Conservation (phyloP, 192 early-diverging fungal genomes). For the Umbelopsis sp. region DNA sequence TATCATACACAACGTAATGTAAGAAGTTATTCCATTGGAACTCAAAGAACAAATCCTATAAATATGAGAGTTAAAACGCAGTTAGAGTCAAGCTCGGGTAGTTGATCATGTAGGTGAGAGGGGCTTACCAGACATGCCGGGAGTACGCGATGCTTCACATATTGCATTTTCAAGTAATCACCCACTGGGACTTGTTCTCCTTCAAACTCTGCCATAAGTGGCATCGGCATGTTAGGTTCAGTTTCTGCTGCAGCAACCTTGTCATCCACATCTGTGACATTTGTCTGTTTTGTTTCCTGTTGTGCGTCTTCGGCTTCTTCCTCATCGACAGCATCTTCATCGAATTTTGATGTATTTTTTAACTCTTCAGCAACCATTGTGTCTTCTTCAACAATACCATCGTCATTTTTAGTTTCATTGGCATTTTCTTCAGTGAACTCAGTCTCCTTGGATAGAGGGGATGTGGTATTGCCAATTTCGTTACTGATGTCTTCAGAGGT, state of each 20-base stretch:
- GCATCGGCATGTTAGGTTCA: constrained; percentile 9
- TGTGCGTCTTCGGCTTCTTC: background rate
- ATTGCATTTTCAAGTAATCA: constrained; percentile 72
- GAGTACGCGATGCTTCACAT: constrained; percentile 67
- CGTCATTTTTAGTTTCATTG: background rate
- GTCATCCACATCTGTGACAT: background rate
- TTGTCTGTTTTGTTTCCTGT: background rate
- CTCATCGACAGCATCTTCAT: background rate
- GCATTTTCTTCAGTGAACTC: constrained; percentile 5
- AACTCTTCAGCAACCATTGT: too few relatives aligned
- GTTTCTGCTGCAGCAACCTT: background rate
- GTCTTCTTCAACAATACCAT: background rate
- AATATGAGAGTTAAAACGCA: background rate
- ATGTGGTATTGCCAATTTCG: background rate
- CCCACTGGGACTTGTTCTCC: constrained; percentile 59
- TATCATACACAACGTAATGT: constrained; percentile 98
- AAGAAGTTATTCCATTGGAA: constrained; percentile 99
- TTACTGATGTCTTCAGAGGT: background rate
- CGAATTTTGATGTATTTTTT: too few relatives aligned
- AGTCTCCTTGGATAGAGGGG: background rate
- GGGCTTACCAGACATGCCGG: constrained; percentile 57
- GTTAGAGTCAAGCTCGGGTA: background rate
- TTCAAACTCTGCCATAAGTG: constrained; percentile 19
- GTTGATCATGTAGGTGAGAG: background rate
- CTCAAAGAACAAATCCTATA: constrained; percentile 84